Percentiles rank a stretch among this genome's conserved stretches.
These are phyloP conservation scores for Melaleuca alternifolia DNA, from an alignment of 345 rosid species.

Conservation along the genomic window DNA sequence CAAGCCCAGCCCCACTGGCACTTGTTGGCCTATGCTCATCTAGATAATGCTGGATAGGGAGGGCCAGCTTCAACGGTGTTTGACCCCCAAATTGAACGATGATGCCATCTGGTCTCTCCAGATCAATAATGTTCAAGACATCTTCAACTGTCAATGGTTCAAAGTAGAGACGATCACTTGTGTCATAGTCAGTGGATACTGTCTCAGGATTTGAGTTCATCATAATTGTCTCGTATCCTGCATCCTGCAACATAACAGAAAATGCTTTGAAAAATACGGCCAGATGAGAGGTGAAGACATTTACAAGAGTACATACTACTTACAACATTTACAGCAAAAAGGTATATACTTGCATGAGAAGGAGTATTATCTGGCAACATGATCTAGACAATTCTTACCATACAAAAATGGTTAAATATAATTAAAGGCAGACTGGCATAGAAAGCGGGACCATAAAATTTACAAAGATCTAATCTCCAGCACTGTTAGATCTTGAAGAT, in stretches of 20 bases:
- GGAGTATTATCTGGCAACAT: neutral
- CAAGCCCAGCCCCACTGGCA: constrained; percentile 66
- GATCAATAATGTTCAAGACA: constrained; percentile 72
- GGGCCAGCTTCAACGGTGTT: constrained; percentile 86
- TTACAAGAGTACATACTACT: neutral
- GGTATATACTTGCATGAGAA: neutral
- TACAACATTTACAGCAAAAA: neutral
- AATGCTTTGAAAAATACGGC: neutral
- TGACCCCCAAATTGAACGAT: constrained; percentile 98
- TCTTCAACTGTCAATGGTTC: constrained; percentile 92
- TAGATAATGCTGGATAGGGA: constrained; percentile 73
- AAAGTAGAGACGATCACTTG: constrained; percentile 92
- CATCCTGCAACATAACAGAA: constrained; percentile 41
- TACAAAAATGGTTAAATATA: neutral
- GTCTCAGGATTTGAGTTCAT: constrained; percentile 99
- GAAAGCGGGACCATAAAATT: neutral
- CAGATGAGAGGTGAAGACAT: neutral
- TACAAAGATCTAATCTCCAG: neutral
- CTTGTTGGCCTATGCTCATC: constrained; percentile 56
- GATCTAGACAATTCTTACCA: neutral
- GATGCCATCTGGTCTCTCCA: constrained; percentile 94
- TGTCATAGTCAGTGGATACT: constrained; percentile 92
- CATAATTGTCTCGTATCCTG: constrained; percentile 97
- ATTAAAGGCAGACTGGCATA: neutral
- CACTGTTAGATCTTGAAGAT: neutral